Percentiles rank a stretch among this genome's conserved stretches.
phyloP scores from a whole-genome alignment of 148 eudicot genomes.

The Rhododendron ferrugineum region DNA sequence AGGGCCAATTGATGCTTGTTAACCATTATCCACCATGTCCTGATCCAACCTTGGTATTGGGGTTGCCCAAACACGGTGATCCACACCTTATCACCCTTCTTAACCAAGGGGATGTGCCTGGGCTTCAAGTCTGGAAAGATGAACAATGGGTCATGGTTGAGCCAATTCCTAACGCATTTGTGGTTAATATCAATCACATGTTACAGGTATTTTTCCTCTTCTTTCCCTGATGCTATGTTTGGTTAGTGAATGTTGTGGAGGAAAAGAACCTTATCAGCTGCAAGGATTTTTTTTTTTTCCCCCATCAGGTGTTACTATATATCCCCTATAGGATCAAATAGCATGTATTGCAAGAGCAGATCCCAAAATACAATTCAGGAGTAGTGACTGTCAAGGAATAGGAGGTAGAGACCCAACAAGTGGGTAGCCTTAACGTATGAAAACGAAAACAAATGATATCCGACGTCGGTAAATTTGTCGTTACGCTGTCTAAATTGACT shows the following conservation, averaged over 20 bases:
- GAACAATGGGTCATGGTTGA: conserved; percentile 15
- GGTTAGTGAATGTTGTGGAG: background rate
- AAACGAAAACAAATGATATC: no score
- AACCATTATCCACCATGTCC: conserved; percentile 31
- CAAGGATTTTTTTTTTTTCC: no score
- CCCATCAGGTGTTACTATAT: no score
- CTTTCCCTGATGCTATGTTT: background rate
- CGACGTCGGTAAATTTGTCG: no score
- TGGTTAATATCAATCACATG: conserved; percentile 1
- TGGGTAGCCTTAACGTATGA: no score
- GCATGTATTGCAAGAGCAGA: no score
- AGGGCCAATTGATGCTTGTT: background rate
- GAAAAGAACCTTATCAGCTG: background rate
- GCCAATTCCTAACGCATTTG: conserved; percentile 13
- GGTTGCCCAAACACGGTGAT: conserved; percentile 17
- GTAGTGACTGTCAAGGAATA: no score
- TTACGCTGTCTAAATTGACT: no score
- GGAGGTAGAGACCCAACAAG: no score
- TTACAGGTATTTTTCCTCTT: background rate
- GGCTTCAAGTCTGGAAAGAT: conserved; percentile 16
- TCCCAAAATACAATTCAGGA: no score
- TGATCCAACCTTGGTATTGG: conserved; percentile 20
- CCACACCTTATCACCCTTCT: conserved; percentile 12
- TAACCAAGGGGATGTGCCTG: conserved; percentile 6
- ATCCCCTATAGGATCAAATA: no score